Evolutionary conservation across 345 rosid species (phyloP).

Genomic region (Clausena lansium): DNA sequence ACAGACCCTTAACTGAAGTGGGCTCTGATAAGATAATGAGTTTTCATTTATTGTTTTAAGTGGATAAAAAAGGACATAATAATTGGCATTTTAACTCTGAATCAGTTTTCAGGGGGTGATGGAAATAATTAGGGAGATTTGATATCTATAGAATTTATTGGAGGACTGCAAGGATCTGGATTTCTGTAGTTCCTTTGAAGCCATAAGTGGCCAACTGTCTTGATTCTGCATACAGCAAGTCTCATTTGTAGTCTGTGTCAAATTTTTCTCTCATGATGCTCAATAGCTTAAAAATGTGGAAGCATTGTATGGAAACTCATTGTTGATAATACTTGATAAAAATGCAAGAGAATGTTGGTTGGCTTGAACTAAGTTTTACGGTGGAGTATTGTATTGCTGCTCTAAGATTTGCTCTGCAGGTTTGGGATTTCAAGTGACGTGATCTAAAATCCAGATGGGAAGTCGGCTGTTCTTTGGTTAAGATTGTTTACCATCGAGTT

Average conservation of each 20-base stretch:
- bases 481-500: slow-evolving; percentile 69
- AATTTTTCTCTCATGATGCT: neutral
- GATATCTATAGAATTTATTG: neutral
- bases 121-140: neutral
- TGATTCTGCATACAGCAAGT: neutral
- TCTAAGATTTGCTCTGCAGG: slow-evolving; percentile 39
- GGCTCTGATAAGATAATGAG: neutral
- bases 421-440: slow-evolving; percentile 90
- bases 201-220: neutral
- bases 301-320: neutral
- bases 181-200: neutral
- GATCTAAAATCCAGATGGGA: slow-evolving; percentile 77
- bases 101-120: neutral
- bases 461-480: slow-evolving; percentile 69
- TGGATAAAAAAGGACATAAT: neutral
- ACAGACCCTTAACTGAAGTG: neutral
- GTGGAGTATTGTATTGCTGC: slow-evolving; percentile 1
- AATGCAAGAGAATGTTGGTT: slow-evolving; percentile 1
- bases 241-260: neutral
- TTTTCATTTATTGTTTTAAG: neutral
- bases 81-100: neutral
- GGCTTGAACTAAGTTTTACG: slow-evolving; percentile 3
- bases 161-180: neutral
- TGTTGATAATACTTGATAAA: neutral
- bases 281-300: neutral